Conservation (phyloP, 2,329 filamentous ascomycete genomes). For the Balansia obtecta region DNA sequence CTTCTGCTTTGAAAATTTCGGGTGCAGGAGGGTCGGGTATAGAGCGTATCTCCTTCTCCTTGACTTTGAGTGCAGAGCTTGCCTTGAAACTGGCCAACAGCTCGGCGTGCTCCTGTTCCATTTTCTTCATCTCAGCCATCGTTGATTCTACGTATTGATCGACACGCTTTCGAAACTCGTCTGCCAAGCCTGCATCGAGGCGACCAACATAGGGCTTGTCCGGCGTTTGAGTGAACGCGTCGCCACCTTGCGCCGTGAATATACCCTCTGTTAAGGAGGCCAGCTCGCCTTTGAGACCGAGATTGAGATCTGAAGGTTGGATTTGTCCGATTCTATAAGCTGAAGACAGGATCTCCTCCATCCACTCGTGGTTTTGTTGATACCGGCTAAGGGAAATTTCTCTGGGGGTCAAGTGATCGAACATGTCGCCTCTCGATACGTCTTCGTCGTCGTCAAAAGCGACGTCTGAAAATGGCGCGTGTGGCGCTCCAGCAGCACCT, state of each 20-base stretch:
- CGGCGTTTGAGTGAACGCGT: slow-evolving; percentile 30
- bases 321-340: slow-evolving; percentile 81
- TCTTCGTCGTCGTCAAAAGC: slow-evolving; percentile 81
- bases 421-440: slow-evolving; percentile 71
- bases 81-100: slow-evolving; percentile 63
- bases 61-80: slow-evolving; percentile 55
- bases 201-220: slow-evolving; percentile 49
- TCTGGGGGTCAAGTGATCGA: slow-evolving; percentile 78
- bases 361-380: slow-evolving; percentile 95
- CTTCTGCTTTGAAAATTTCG: slow-evolving; percentile 54
- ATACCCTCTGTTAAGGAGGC: slow-evolving; percentile 73
- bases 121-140: slow-evolving; percentile 68
- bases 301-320: slow-evolving; percentile 70
- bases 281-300: slow-evolving; percentile 76
- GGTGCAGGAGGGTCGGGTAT: slow-evolving; percentile 47
- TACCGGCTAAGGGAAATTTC: slow-evolving; percentile 83
- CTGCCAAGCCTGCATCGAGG: slow-evolving; percentile 63
- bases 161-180: slow-evolving; percentile 73
- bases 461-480: slow-evolving; percentile 27
- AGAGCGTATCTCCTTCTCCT: slow-evolving; percentile 63
- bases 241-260: slow-evolving; percentile 52
- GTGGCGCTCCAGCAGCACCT: slow-evolving; percentile 17
- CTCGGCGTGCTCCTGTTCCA: slow-evolving; percentile 68
- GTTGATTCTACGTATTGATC: slow-evolving; percentile 59
- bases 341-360: slow-evolving; percentile 92